phyloP scores from a whole-genome alignment of 2,329 filamentous ascomycete genomes.

The Thyridium curvatum region DNA sequence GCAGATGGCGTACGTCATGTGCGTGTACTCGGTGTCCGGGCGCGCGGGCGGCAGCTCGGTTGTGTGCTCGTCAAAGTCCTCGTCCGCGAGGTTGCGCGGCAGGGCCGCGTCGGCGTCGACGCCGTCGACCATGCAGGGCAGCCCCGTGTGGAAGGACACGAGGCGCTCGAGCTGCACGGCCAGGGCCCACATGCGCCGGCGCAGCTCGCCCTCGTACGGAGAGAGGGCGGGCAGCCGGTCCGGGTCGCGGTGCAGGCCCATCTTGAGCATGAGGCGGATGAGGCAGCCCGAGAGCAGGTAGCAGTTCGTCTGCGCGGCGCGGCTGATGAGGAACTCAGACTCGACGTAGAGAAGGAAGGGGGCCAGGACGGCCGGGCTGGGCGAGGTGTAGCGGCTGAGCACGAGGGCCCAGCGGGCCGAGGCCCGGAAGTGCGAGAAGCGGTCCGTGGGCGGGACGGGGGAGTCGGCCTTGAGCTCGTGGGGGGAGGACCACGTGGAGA shows the following conservation, averaged over 20 bases:
- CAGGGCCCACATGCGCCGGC: constrained; percentile 46
- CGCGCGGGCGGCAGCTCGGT: constrained; percentile 48
- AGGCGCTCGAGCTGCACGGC: constrained; percentile 55
- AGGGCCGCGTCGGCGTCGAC: constrained; percentile 57
- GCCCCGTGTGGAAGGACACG: constrained; percentile 60
- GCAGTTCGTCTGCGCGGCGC: constrained; percentile 44
- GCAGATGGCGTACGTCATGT: constrained; percentile 47
- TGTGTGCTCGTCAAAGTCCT: constrained; percentile 54
- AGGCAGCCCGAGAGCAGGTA: constrained; percentile 45
- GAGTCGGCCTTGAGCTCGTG: constrained; percentile 37
- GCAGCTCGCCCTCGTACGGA: constrained; percentile 48
- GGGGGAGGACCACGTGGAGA: constrained; percentile 34
- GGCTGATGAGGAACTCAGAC: constrained; percentile 45
- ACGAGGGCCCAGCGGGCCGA: constrained; percentile 46
- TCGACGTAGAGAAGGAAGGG: constrained; percentile 47
- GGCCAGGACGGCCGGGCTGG: constrained; percentile 40
- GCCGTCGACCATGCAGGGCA: constrained; percentile 59
- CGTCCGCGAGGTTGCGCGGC: constrained; percentile 58
- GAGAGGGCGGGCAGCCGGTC: constrained; percentile 42
- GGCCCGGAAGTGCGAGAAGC: constrained; percentile 39
- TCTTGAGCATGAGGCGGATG: constrained; percentile 49
- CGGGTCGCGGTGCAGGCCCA: constrained; percentile 53
- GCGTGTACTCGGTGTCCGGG: constrained; percentile 53
- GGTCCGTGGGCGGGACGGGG: constrained; percentile 30
- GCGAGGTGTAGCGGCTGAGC: constrained; percentile 42